A percentile compares a stretch with the other conserved stretches of the same genome.
These are phyloP conservation scores for Alternaria sp. DNA, from an alignment of 2,329 filamentous ascomycete genomes.

Conservation along the genomic window DNA sequence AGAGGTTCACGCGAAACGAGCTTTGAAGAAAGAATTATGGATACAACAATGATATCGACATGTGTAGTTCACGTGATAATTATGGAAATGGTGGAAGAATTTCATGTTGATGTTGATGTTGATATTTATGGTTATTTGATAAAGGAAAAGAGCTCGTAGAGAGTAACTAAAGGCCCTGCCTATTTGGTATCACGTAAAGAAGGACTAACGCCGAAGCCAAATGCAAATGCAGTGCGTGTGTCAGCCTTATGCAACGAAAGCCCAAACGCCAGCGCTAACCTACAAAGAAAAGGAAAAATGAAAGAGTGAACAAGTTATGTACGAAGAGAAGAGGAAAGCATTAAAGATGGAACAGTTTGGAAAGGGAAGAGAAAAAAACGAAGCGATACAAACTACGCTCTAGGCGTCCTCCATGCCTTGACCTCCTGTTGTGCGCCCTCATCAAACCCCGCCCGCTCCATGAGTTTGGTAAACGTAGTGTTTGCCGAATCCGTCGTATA, in stretches of 20 bases:
- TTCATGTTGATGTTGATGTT: not conserved
- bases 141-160: not conserved
- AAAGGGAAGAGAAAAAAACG: not conserved
- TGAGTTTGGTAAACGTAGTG: conserved; percentile 55
- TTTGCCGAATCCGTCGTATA: conserved; percentile 42
- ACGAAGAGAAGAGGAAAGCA: conserved; percentile 4
- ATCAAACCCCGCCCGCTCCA: conserved; percentile 55
- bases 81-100: not conserved
- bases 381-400: conserved; percentile 4
- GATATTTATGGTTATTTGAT: not conserved
- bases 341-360: not conserved
- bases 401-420: conserved; percentile 36
- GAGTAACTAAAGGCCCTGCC: conserved; percentile 18
- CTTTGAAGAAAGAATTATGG: not conserved
- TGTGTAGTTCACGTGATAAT: not conserved
- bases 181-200: conserved; percentile 22
- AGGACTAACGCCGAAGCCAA: conserved; percentile 8
- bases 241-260: not conserved
- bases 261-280: conserved; percentile 21
- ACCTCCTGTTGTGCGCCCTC: conserved; percentile 41
- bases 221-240: conserved; percentile 2
- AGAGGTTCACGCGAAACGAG: not conserved
- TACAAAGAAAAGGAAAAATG: not conserved
- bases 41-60: not conserved
- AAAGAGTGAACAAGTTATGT: not conserved